Evolutionary conservation across 2,329 filamentous ascomycete genomes (phyloP), one percentile per base, ranked within the genome.

Genomic region (Didymella pinodella): DNA sequence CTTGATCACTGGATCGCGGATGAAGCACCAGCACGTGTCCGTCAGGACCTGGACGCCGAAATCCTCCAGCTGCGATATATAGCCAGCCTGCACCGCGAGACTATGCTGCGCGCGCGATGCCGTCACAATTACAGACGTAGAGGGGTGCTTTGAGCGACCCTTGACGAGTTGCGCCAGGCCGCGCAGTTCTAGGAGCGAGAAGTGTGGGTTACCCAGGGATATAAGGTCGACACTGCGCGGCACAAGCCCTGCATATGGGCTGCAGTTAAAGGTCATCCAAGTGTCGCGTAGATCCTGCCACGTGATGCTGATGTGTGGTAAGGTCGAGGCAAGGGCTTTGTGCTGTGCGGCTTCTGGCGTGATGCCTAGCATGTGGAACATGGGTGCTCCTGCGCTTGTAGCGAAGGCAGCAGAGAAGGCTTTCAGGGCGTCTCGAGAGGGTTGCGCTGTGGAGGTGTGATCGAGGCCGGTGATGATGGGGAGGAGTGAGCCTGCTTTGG

Each of bases 11-110:
- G 80, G 79, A 44, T 81, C 78, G 0, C 57, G 54, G 16, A 82
- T 75, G 77, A 83, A 80, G 59, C 80, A 83, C 80, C 80, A 83
- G 52, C 80, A 83, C 0, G 79, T 82, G 59, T 83, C 80, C 0
- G 77, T 82, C 12, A 82, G 66, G 4, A 81, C 50, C 22, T 70
- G 65, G 0, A 68, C 78, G 0, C 81, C 80, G 49, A 81, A 81
- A 0, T 14, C 32, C 14, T 77, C 66, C 2, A 83, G 38, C 7
- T 49, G 49, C 0, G 64, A 56, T 2, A 78, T 51, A 6, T 73
- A 58, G 0, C 77, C 77, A 0, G 68, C 71, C 11, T 72, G 65
- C 2, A 40, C 32, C 8, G 74, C 75, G 38, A 53, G 48, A 11
- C 40, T 45, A 34, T 65, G 62, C 7, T 62, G 65, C 2, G 59